Evolutionary conservation across 805 yeast species (phyloP), one percentile per base, ranked within the genome.

Genomic region (Ogataea paraovalis): DNA sequence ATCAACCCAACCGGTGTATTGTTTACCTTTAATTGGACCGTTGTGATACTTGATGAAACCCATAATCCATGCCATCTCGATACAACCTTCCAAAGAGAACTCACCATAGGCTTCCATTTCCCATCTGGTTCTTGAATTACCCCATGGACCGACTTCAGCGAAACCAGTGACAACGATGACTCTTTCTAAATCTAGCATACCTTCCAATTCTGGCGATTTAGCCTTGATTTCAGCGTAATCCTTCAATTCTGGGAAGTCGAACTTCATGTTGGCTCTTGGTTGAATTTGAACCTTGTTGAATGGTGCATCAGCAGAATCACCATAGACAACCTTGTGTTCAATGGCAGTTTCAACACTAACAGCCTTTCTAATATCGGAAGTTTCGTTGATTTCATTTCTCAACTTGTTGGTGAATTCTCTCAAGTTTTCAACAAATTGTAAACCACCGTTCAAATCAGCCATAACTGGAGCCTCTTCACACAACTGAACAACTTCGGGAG

Each of bases 11-110:
- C 98, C 98, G 42, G 94, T 76, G 75, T 91, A 91, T 61, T 90
- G 92, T 68, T 83, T 83, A 64, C 91, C 91, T 79, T 88, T 88
- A 64, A 87, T 75, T 66, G 77, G 76, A 73, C 97, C 98, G 58
- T 88, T 87, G 74, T 87, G 94, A 74, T 94, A 94, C 73, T 88
- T 89, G 74, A 94, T 91, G 66, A 87, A 79, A 58, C 97, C 97
- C 98, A 94, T 94, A 60, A 94, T 91, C 97, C 98, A 94, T 43
- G 99, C 98, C 96, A 94, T 91, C 75, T 94, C 99, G 65, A 94
- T 85, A 65, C 97, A 86, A 64, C 99, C 99, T 73, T 94, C 99
- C 60, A 94, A 75, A 9, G 97, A 91, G 72, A 94, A 94, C 65
- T 87, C 89, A 62, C 99, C 99, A 51, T 69, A 58, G 41, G 97